These are phyloP conservation scores for Yamadazyma spencermartinsiae DNA, from an alignment of 1,139 yeast species.

Conservation along the genomic window DNA sequence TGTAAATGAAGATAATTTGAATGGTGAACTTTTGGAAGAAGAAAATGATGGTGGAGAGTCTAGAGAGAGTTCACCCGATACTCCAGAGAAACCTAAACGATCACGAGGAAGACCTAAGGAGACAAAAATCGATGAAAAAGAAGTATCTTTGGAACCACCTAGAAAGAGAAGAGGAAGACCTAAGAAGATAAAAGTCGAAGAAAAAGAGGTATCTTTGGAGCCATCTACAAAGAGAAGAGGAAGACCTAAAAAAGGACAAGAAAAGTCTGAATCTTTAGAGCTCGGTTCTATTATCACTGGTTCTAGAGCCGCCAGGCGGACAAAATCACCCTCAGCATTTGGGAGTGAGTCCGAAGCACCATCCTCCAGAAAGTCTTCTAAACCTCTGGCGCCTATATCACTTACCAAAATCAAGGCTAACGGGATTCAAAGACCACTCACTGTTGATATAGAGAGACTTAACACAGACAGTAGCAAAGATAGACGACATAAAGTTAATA, in stretches of 20 bases:
- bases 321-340: neutral
- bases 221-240: conserved; percentile 15
- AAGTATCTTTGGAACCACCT: conserved; percentile 4
- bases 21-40: conserved; percentile 3
- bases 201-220: conserved; percentile 3
- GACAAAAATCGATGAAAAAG: conserved; percentile 3
- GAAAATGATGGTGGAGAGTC: conserved; percentile 2
- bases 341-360: neutral
- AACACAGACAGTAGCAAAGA: conserved; percentile 23
- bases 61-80: neutral
- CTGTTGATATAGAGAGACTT: conserved; percentile 31
- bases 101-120: conserved; percentile 13
- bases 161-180: conserved; percentile 18
- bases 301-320: neutral
- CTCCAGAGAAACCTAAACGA: neutral
- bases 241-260: conserved; percentile 16
- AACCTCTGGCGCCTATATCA: conserved; percentile 14
- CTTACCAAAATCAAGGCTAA: conserved; percentile 20
- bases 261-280: neutral
- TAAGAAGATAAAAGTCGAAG: conserved; percentile 7
- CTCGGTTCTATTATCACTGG: neutral
- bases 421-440: conserved; percentile 30
- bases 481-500: conserved; percentile 28
- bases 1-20: neutral
- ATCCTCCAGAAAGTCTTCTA: neutral